phyloP scores from a whole-genome alignment of 2,329 filamentous ascomycete genomes.

The Calycina herbarum region DNA sequence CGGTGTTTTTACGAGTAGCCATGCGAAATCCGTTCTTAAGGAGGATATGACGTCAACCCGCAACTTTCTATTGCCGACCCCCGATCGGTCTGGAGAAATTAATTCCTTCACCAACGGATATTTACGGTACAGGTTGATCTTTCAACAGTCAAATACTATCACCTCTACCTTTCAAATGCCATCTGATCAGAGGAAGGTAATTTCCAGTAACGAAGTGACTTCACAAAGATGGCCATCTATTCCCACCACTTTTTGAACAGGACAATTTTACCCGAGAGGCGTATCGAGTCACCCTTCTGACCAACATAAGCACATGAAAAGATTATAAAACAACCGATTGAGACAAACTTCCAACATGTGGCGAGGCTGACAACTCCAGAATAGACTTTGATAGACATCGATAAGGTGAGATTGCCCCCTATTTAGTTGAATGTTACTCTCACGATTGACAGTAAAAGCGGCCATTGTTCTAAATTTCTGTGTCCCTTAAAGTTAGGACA shows the following conservation, averaged over 20 bases:
- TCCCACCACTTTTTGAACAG: background rate
- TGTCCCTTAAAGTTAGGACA: no score
- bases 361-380: background rate
- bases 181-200: background rate
- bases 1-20: background rate
- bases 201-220: no score
- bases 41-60: background rate
- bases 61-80: background rate
- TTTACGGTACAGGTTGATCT: background rate
- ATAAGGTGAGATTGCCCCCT: background rate
- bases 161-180: background rate
- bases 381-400: background rate
- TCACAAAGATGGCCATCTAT: no score
- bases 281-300: background rate
- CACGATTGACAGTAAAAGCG: no score
- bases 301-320: background rate
- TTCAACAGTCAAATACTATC: background rate
- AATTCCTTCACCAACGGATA: background rate
- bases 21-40: background rate
- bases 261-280: constrained; percentile 1
- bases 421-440: no score
- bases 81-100: background rate
- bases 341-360: constrained; percentile 1
- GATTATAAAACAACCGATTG: constrained; percentile 1
- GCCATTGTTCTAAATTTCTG: no score